Conservation (phyloP, 352 stramenopile species). For the Globisporangium megalacanthum region DNA sequence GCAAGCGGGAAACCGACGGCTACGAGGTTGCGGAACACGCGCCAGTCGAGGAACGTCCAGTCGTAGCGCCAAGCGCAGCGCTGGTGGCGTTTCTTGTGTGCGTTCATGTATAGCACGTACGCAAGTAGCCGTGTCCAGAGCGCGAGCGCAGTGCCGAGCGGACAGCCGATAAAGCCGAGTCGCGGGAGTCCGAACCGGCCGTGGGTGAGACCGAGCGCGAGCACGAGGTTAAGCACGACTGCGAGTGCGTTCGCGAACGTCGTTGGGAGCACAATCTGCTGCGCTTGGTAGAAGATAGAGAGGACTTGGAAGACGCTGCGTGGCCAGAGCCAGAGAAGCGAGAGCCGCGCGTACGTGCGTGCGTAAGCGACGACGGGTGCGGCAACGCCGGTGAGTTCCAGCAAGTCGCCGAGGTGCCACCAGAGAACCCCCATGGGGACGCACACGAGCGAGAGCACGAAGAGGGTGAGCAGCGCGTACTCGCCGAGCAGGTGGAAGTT, state of each 20-base stretch:
- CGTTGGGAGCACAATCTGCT: constrained; percentile 74
- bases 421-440: constrained; percentile 67
- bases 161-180: constrained; percentile 73
- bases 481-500: constrained; percentile 70
- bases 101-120: constrained; percentile 70
- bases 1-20: constrained; percentile 49
- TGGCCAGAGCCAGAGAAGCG: constrained; percentile 71
- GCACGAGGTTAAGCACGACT: constrained; percentile 53
- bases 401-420: constrained; percentile 63
- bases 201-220: constrained; percentile 65
- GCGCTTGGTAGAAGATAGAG: constrained; percentile 74
- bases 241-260: constrained; percentile 50
- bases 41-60: constrained; percentile 37
- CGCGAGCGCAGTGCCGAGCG: constrained; percentile 60
- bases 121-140: constrained; percentile 40
- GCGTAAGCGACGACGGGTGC: constrained; percentile 38
- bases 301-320: constrained; percentile 76
- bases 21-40: constrained; percentile 41
- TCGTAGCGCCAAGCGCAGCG: constrained; percentile 51
- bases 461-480: constrained; percentile 55
- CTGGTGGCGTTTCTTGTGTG: constrained; percentile 44
- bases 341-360: constrained; percentile 56
- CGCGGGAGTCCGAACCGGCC: constrained; percentile 46
- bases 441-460: constrained; percentile 56
- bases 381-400: constrained; percentile 38